phyloP scores from a whole-genome alignment of 768 basidiomycete genomes.

The Royoungia palumana region DNA sequence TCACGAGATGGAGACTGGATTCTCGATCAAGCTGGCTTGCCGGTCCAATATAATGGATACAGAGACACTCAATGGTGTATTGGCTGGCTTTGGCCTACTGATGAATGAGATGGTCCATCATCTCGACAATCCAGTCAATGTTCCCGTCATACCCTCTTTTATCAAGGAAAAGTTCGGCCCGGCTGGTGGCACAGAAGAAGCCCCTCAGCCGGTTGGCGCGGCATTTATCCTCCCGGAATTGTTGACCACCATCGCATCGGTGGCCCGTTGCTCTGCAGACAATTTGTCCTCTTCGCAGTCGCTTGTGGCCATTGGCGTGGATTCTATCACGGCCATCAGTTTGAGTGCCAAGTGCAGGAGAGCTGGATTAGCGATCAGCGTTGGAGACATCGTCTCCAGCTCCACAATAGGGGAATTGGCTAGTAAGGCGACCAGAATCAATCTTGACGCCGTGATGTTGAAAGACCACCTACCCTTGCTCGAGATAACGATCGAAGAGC shows the following conservation, averaged over 20 bases:
- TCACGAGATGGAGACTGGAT: constrained; percentile 29
- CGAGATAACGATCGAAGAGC: constrained; percentile 12
- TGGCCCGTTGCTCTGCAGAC: constrained; percentile 28
- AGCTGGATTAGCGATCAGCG: constrained; percentile 32
- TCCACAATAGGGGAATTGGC: constrained; percentile 33
- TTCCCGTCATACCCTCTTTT: background rate
- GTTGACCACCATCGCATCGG: constrained; percentile 8
- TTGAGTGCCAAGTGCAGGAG: constrained; percentile 39
- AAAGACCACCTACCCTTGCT: background rate
- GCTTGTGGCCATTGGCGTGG: constrained; percentile 42
- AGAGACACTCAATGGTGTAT: constrained; percentile 14
- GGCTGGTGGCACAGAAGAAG: background rate
- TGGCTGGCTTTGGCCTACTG: constrained; percentile 19
- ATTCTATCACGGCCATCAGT: constrained; percentile 50
- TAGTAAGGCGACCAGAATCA: constrained; percentile 3
- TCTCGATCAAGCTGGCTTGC: constrained; percentile 37
- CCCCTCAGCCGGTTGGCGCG: background rate
- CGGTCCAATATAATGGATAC: constrained; percentile 27
- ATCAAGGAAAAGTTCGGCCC: background rate
- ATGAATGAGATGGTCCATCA: constrained; percentile 19
- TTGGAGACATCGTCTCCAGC: constrained; percentile 42
- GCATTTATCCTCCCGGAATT: constrained; percentile 9
- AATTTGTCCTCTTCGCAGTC: constrained; percentile 34
- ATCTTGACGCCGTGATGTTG: background rate
- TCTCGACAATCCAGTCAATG: constrained; percentile 14